These are phyloP conservation scores for Taphrina communis DNA, from an alignment of 1,139 yeast species.

Conservation along the genomic window DNA sequence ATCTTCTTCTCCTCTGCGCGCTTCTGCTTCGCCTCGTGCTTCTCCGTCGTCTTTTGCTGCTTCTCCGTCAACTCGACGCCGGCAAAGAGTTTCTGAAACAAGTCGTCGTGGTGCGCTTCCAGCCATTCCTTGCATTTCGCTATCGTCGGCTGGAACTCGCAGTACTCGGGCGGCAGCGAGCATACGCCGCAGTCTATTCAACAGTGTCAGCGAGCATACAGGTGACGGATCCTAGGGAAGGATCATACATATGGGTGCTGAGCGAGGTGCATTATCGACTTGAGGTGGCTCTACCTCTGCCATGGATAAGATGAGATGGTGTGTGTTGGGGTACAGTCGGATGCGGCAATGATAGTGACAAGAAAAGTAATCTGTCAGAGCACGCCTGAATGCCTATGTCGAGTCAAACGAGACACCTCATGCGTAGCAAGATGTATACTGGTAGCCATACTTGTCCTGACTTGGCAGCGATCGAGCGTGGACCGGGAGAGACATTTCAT, in stretches of 20 bases:
- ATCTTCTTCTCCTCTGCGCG: slow-evolving; percentile 80
- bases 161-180: slow-evolving; percentile 56
- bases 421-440: no score
- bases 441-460: no score
- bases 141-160: slow-evolving; percentile 86
- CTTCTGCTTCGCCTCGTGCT: slow-evolving; percentile 84
- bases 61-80: slow-evolving; percentile 68
- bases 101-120: slow-evolving; percentile 61
- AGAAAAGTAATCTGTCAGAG: no score
- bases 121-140: slow-evolving; percentile 88
- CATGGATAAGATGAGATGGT: not conserved
- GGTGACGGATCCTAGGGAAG: no score
- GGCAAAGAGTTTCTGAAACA: slow-evolving; percentile 66
- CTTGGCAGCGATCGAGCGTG: no score
- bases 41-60: slow-evolving; percentile 83
- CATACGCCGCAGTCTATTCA: slow-evolving; percentile 35
- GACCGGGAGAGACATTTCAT: no score
- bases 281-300: slow-evolving; percentile 20
- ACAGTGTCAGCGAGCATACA: not conserved
- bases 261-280: slow-evolving; percentile 2
- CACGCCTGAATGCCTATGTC: no score
- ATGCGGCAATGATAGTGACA: no score
- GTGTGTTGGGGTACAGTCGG: no score
- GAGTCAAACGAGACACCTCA: no score
- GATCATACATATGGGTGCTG: slow-evolving; percentile 18